Conservation (phyloP, 2,329 filamentous ascomycete species). For the Talaromyces sp. region DNA sequence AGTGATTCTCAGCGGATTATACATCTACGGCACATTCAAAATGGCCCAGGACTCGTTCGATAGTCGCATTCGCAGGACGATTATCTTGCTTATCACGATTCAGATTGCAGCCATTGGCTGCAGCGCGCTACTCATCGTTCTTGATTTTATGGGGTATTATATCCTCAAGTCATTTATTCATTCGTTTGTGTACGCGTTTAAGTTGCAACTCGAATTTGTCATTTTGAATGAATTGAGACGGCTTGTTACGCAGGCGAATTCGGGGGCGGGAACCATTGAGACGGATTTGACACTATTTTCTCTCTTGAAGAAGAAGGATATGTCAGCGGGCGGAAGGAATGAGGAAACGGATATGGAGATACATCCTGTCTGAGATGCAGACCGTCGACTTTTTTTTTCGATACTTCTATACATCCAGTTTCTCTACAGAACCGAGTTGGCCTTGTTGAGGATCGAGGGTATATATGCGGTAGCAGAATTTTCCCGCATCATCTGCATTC, state of each 20-base stretch:
- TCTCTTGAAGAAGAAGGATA: neutral
- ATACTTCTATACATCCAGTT: no score
- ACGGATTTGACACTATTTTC: neutral
- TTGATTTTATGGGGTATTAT: constrained; percentile 16
- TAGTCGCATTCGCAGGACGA: constrained; percentile 12
- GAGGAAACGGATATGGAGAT: neutral
- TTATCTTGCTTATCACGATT: constrained; percentile 10
- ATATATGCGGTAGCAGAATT: neutral
- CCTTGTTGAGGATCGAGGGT: neutral
- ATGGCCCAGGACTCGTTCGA: constrained; percentile 17
- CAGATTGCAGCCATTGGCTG: constrained; percentile 10
- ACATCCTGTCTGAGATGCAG: neutral
- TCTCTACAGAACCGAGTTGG: neutral
- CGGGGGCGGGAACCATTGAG: neutral
- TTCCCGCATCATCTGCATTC: neutral
- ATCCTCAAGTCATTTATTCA: constrained; percentile 18
- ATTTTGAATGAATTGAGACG: constrained; percentile 17
- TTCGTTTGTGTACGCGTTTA: constrained; percentile 18
- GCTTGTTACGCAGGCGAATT: constrained; percentile 1
- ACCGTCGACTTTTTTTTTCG: neutral
- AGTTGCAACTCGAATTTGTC: constrained; percentile 17
- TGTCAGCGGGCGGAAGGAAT: neutral
- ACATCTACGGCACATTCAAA: constrained; percentile 46
- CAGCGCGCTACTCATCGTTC: neutral
- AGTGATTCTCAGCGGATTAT: constrained; percentile 46